phyloP scores from a whole-genome alignment of 495 filamentous ascomycete genomes.

The Trichoderma virens region DNA sequence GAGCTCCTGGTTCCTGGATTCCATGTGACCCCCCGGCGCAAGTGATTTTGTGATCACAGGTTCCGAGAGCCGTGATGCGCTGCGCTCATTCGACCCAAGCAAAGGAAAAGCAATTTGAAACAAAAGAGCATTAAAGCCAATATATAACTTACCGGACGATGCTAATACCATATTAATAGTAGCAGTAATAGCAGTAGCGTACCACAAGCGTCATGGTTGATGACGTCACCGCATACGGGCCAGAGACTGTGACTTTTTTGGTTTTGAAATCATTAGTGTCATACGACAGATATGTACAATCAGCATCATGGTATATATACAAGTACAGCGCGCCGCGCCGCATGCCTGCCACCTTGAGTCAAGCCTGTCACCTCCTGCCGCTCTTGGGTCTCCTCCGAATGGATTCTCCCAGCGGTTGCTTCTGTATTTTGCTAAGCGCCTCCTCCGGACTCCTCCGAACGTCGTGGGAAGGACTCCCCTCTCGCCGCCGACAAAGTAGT shows the following conservation, averaged over 20 bases:
- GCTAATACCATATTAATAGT: background rate
- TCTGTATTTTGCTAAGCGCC: conserved; percentile 30
- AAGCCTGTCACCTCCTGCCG: conserved; percentile 22
- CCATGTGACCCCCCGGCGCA: background rate
- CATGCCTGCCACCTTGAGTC: conserved; percentile 12
- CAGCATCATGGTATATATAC: conserved; percentile 7
- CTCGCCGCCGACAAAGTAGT: conserved; percentile 9
- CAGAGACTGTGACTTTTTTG: background rate
- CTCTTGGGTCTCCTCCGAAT: conserved; percentile 26
- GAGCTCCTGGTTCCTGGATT: conserved; percentile 4
- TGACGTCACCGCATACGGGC: background rate
- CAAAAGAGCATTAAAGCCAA: background rate
- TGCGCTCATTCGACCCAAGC: background rate
- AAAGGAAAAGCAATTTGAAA: background rate
- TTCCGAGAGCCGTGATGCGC: background rate
- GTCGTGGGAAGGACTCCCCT: conserved; percentile 22
- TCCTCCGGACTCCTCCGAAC: conserved; percentile 28
- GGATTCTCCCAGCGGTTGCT: conserved; percentile 22
- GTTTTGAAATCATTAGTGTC: conserved; percentile 7
- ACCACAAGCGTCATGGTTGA: background rate
- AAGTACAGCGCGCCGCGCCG: background rate
- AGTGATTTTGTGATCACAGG: background rate
- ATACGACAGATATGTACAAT: conserved; percentile 1
- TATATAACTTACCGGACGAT: background rate
- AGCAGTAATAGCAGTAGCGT: background rate